Percentiles rank a stretch among this genome's conserved stretches.
Evolutionary conservation across 305 asterid genomes (phyloP).

Genomic region (Striga hermonthica): DNA sequence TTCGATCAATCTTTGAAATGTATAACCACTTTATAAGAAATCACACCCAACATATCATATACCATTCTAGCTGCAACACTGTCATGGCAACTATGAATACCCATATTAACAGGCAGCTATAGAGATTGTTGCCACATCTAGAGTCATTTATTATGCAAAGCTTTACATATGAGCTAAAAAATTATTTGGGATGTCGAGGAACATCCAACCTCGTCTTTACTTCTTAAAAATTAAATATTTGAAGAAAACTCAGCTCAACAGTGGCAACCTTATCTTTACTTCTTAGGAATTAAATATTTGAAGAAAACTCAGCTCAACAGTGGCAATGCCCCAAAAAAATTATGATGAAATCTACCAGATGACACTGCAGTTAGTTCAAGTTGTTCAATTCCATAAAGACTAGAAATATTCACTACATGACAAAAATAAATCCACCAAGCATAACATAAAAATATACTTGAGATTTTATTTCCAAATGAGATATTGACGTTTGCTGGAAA

Average conservation of each 20-base stretch:
- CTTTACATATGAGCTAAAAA: neutral
- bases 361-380: constrained; percentile 16
- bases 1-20: constrained; percentile 6
- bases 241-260: constrained; percentile 4
- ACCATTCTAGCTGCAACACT: constrained; percentile 19
- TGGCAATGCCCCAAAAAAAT: neutral
- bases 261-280: neutral
- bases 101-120: neutral
- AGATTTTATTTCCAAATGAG: neutral
- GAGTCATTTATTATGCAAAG: constrained; percentile 8
- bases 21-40: constrained; percentile 17
- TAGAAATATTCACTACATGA: constrained; percentile 17
- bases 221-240: neutral
- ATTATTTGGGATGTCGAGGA: constrained; percentile 6
- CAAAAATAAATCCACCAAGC: constrained; percentile 14
- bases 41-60: constrained; percentile 1
- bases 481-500: neutral
- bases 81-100: constrained; percentile 4
- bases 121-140: constrained; percentile 16
- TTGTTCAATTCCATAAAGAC: constrained; percentile 24
- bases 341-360: neutral
- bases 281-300: neutral
- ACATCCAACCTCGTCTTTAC: constrained; percentile 6
- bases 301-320: constrained; percentile 2
- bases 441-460: constrained; percentile 8